phyloP scores from a whole-genome alignment of 768 basidiomycete genomes.

The Wakefieldia striispora region DNA sequence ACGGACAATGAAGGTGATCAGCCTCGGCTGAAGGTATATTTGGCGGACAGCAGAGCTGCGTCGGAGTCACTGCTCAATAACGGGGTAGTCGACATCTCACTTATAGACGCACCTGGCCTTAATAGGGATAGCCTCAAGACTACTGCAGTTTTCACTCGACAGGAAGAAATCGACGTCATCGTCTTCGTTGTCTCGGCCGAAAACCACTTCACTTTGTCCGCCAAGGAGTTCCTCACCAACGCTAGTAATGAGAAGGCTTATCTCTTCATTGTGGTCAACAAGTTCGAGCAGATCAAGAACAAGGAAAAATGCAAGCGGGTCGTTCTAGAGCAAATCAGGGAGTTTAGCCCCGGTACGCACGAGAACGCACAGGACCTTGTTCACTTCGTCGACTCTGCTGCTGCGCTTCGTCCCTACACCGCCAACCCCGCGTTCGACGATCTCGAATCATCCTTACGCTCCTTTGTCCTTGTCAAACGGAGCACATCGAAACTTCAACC shows the following conservation, averaged over 20 bases:
- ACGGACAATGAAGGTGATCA: conserved; percentile 56
- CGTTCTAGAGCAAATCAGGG: conserved; percentile 91
- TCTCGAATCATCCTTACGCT: conserved; percentile 86
- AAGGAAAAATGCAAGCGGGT: conserved; percentile 88
- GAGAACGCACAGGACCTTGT: conserved; percentile 92
- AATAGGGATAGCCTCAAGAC: conserved; percentile 95
- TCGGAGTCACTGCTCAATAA: conserved; percentile 89
- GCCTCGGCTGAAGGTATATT: conserved; percentile 79
- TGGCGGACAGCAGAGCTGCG: conserved; percentile 75
- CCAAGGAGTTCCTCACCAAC: conserved; percentile 89
- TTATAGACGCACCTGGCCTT: conserved; percentile 97
- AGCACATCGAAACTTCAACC: conserved; percentile 96
- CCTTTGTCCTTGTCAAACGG: conserved; percentile 94
- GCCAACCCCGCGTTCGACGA: conserved; percentile 76
- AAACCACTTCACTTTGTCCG: conserved; percentile 96
- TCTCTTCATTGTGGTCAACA: conserved; percentile 98
- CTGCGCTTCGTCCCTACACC: conserved; percentile 63
- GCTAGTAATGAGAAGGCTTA: conserved; percentile 98
- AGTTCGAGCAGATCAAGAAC: conserved; percentile 93
- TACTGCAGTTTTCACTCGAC: conserved; percentile 91
- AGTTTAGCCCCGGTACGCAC: conserved; percentile 88
- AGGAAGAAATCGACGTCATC: conserved; percentile 97
- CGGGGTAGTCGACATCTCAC: conserved; percentile 94
- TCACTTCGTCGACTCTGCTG: conserved; percentile 94
- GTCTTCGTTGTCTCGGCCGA: conserved; percentile 98